Evolutionary conservation across 2,329 filamentous ascomycete genomes (phyloP), one percentile per base, ranked within the genome.

Genomic region (Cordyceps pruinosa): DNA sequence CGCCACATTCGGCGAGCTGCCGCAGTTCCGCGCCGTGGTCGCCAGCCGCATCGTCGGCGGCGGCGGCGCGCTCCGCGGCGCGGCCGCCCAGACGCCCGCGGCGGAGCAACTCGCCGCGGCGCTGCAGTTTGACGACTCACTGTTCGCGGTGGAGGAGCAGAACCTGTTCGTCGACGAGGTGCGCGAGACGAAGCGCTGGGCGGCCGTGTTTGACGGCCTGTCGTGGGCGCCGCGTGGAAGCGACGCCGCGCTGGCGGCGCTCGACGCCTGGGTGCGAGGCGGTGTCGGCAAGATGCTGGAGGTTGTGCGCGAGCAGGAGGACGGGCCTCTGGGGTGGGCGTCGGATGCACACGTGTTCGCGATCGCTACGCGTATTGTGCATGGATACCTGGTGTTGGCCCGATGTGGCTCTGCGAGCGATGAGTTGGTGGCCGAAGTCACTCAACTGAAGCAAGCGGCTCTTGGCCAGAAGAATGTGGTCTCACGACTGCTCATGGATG

Each of bases 141-240:
- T 99, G 1, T 99, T 99, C 68, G 86, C 82, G 1, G 80, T 90
- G 57, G 94, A 99, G 72, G 92, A 95, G 69, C 91, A 96, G 68
- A 99, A 99, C 68, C 78, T 97, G n/a, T 97, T 90, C 69, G 76
- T 93, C 50, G 93, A 97, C 68, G 86, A 91, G 63, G 82, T 90
- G 6, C 78, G 85, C 48, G 92, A 97, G 69, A 77, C 85, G 4
- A 73, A 78, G 19, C 69, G 84, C n/a, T 97, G 91, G 90, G 72
- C 78, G 0, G 69, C 69, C 17, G 73, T 82, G 3, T 72, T 88
- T 30, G 58, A 63, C 19, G 46, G 57, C 39, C 28, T 71, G 34
- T 25, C 55, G 5, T 66, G 63, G 61, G 56, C 56, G 64, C 1
- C 67, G 66, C 9, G 21, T 9, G 8, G 41, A 26, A n/a, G 21